Evolutionary conservation across 2,329 filamentous ascomycete species (phyloP).

Genomic region (Claviceps maximensis): DNA sequence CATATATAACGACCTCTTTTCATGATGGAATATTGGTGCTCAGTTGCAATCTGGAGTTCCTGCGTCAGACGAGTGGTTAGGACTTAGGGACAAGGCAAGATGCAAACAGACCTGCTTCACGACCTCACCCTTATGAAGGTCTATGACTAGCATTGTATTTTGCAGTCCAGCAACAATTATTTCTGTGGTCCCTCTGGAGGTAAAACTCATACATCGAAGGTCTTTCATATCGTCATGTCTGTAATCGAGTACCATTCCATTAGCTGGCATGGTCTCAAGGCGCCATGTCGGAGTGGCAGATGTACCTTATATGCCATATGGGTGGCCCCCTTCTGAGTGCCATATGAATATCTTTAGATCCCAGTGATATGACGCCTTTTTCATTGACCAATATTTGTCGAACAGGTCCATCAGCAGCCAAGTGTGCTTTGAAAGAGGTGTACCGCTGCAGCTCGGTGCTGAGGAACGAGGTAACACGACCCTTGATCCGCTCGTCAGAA

Average conservation of each 20-base stretch:
- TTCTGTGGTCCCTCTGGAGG: constrained; percentile 68
- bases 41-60: constrained; percentile 28
- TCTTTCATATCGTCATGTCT: constrained; percentile 70
- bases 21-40: constrained; percentile 80
- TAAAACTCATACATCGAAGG: constrained; percentile 89
- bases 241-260: neutral
- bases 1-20: constrained; percentile 83
- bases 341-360: constrained; percentile 75
- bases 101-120: constrained; percentile 42
- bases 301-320: constrained; percentile 73
- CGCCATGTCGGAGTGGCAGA: neutral
- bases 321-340: constrained; percentile 68
- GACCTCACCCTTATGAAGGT: constrained; percentile 57
- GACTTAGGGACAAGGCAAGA: neutral
- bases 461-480: constrained; percentile 79
- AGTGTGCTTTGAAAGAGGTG: constrained; percentile 77
- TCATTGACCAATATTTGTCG: constrained; percentile 86
- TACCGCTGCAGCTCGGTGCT: constrained; percentile 76
- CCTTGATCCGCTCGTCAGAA: constrained; percentile 38
- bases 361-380: constrained; percentile 76
- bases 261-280: neutral
- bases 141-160: constrained; percentile 67
- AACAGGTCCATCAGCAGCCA: constrained; percentile 59
- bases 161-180: constrained; percentile 83
- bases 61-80: constrained; percentile 17